Base-by-base conservation (phyloP, 306 rosid species). In the Crotalaria pallida region DNA sequence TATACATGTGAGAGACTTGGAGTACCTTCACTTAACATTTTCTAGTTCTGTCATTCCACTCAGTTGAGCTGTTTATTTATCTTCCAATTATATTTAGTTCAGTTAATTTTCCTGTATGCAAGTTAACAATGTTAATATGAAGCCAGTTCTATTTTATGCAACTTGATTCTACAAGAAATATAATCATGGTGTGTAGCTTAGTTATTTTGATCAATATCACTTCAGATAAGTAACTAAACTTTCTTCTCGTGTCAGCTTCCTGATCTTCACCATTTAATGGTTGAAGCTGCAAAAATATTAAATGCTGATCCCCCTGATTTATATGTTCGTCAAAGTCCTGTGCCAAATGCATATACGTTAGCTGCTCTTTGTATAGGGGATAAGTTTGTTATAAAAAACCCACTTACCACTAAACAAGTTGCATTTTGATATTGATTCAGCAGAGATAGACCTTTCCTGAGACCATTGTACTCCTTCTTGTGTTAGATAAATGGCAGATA, bases 301-400 rank as follows among this genome's bases (percentile, higher is more conserved):
- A 88, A 87, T 68, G 86, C 88, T 10, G 94, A 76, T 72, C 83
- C 91, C 72, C 96, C 99, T 58, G 96, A 87, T 88, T 84, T 94
- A 13, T 90, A 94, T 66, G 90, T 94, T 74, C 97, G 96, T 34
- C 98, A 94, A 82, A 94, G 92, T 79, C 97, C 98, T 43, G 91
- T 88, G 52, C 98, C 98, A 71, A 94, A 94, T 83, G 98, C 98
- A 15, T 94, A 94, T 79, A 94, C 99, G 55, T 81, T 94, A 80
- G 58, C 19, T 67, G 53, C 78, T 87, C 97, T 29, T 76, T 85
- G 77, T 91, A 91, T 0, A 88, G 77, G 43, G 96, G 97, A 78
- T 85, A 82, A 5, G 96, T 17, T 82, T 50, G 61, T 88, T 91
- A 18, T 91, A 91, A 27, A 62, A 87, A 23, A 91, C 85, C 97